Evolutionary conservation across 495 filamentous ascomycete species (phyloP), one percentile per base, ranked within the genome.

Genomic region (Lineolata rhizophorae): DNA sequence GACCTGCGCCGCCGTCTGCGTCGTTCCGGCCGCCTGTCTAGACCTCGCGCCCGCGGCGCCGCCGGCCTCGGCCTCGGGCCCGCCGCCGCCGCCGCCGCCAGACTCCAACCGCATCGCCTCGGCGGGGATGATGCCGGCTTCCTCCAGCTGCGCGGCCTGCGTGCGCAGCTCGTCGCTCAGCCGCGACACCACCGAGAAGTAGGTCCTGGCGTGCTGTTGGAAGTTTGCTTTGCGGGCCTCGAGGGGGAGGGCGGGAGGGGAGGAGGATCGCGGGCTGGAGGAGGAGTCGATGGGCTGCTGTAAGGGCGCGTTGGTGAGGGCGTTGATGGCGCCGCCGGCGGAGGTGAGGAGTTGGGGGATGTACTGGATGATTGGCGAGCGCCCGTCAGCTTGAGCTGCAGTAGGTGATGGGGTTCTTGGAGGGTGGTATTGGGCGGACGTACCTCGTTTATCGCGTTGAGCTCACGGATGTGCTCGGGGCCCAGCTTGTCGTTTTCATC

Each of bases 381-480:
- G n/a, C n/a, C n/a, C n/a, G n/a, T n/a, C n/a, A n/a, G n/a, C n/a
- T n/a, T n/a, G n/a, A n/a, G n/a, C n/a, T n/a, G n/a, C n/a, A n/a
- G n/a, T n/a, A n/a, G n/a, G n/a, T n/a, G n/a, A n/a, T n/a, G n/a
- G n/a, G n/a, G n/a, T n/a, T n/a, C n/a, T n/a, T n/a, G n/a, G n/a
- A n/a, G n/a, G n/a, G n/a, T n/a, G n/a, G n/a, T n/a, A n/a, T n/a
- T n/a, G n/a, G n/a, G n/a, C n/a, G n/a, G n/a, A n/a, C n/a, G 18
- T 52, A 78, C 75, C 47, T 68, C 58, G 52, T 87, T 78, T 31
- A 85, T 74, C 12, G 71, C 63, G 42, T 63, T 70, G 26, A 93
- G 64, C 39, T 84, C 73, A 32, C 70, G 64, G 35, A 93, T 83
- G 32, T 72, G 74, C 45, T 82, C 71, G 4, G 63, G 63, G 13